Base-by-base conservation (phyloP, 179 eudicot species). In the Actinidia chinensis region DNA sequence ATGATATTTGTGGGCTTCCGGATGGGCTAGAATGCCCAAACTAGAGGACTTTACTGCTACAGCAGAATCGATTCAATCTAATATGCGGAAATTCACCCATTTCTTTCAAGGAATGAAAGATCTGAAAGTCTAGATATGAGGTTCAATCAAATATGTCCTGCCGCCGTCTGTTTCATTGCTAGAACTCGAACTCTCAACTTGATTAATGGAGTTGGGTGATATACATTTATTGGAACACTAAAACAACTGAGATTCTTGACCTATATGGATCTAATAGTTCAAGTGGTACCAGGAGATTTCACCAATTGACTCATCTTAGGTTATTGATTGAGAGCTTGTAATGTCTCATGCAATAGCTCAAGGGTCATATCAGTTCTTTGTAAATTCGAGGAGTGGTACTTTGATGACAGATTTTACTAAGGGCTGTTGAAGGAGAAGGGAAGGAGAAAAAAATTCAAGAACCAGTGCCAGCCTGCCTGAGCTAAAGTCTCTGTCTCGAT, bases 71-170 rank as follows among this genome's bases (percentile, higher is more conserved):
- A n/a, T n/a, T n/a, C n/a, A n/a, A n/a, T n/a, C n/a, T n/a, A n/a
- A n/a, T n/a, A 15, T 5, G 3, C 60, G n/a, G 3, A 36, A 23
- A 36, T 74, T 13, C 77, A 13, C 25, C 17, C 11, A 58, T 60
- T 74, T 74, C 68, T 74, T 74, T 63, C 54, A 8, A 74, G 68
- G 77, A 23, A 74, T 74, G 77, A 44, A 43, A 25, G 50, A 74
- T 28, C 64, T 74, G 1, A 74, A 74, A 60, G 55, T 74, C 10
- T 74, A 44, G 43, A 10, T 44, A 17, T 74, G 54, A 18, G 66
- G 1, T 20, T 13, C 20, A 44, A 23, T 60, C 1, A 2, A 6
- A 7, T 74, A 11, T 7, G 1, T 2, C 11, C 68, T 58, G 54
- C 55, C 77, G 13, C 15, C 51, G 10, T 74, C 77, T 17, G 8